Base-by-base conservation (phyloP, 208 protist species). In the Trypanosoma melophagium region DNA sequence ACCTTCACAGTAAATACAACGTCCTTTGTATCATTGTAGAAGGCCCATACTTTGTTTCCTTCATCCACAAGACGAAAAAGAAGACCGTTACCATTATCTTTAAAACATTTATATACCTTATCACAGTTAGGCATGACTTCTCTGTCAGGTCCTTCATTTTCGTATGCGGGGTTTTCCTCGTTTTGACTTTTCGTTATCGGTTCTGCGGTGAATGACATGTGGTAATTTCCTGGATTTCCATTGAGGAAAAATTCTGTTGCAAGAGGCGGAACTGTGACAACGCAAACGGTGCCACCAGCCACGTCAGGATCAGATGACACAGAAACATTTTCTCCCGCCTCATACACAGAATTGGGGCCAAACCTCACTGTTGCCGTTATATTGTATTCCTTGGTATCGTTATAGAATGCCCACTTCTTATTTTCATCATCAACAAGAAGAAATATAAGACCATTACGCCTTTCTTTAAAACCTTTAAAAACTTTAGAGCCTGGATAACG, bases 11-110 rank as follows among this genome's bases (percentile, higher is more conserved):
- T 80, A 60, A 84, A 74, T 21, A 51, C 65, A 0, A 70, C 44
- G 55, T 89, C 71, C 73, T 90, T 92, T 62, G 77, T 78, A 54
- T 91, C 86, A 56, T 91, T 91, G 77, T 88, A 91, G 64, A 91
- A 91, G 49, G 62, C 81, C 86, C 86, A 91, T 19, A 59, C 49
- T 12, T 54, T 21, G 22, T 52, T 45, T 47, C 65, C 58, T 12
- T 75, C 80, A 71, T 90, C 76, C 9, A 88, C 76, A 45, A 93
- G 71, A 50, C 87, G 87, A 69, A 83, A 93, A 31, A 93, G 83
- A 17, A 85, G 69, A 12, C 76, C 87, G 22, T 89, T 82, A 24
- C 80, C 83, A 35, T 74, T 74, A 59, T 83, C 76, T 70, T 87
- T 83, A 62, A 89, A 89, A 76, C 77, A 83, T n/a, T 73, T 73